phyloP scores from a whole-genome alignment of 2,329 filamentous ascomycete genomes.

The Dissoconium aciculare region DNA sequence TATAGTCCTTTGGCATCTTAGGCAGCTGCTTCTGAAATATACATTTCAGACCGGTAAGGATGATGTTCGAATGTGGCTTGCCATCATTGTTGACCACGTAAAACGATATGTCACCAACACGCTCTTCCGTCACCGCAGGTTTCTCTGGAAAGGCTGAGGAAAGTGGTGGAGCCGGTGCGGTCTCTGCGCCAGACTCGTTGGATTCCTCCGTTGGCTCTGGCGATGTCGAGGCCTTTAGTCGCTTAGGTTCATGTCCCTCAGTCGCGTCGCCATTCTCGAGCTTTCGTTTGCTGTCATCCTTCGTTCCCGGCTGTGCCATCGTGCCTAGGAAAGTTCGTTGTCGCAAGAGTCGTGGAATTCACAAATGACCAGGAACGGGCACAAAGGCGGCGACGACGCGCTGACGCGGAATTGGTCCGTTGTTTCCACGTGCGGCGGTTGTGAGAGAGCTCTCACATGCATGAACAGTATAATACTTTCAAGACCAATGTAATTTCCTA shows the following conservation, averaged over 20 bases:
- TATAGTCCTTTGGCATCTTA: constrained; percentile 99
- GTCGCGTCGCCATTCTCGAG: constrained; percentile 59
- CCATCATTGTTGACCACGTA: constrained; percentile 96
- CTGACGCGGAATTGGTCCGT: too few species aligned
- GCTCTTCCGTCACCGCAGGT: constrained; percentile 86
- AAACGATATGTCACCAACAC: constrained; percentile 88
- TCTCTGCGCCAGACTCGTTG: constrained; percentile 11
- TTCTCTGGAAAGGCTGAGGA: constrained; percentile 70
- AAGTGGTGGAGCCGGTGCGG: constrained; percentile 20
- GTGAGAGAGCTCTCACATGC: too few species aligned
- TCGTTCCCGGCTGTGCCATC: not conserved
- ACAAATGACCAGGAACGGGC: too few species aligned
- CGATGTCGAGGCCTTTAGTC: constrained; percentile 38
- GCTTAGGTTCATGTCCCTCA: constrained; percentile 42
- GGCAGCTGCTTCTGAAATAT: constrained; percentile 97
- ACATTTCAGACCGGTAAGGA: constrained; percentile 88
- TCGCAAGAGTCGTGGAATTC: too few species aligned
- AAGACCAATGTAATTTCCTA: too few species aligned
- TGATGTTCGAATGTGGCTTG: constrained; percentile 73
- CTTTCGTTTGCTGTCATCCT: constrained; percentile 33
- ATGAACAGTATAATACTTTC: too few species aligned
- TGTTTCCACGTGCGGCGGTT: too few species aligned
- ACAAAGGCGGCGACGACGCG: too few species aligned
- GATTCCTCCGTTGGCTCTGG: constrained; percentile 19
- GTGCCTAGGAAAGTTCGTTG: not conserved